Evolutionary conservation across 2,329 filamentous ascomycete genomes (phyloP).

Genomic region (Aspergillus transmontanensis): DNA sequence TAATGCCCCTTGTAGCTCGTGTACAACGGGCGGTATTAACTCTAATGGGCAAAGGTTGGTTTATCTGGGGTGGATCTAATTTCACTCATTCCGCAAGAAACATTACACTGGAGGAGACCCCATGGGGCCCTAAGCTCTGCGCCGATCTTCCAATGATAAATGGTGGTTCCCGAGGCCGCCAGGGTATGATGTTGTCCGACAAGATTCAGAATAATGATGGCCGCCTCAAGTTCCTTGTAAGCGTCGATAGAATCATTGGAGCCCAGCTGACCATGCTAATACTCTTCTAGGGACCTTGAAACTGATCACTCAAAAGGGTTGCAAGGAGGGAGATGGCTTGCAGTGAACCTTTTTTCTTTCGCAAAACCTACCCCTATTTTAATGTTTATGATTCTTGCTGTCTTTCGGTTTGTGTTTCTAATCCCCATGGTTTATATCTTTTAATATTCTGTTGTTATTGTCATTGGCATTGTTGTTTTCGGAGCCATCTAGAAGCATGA

Average conservation of each 20-base stretch:
- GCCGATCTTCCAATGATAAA: slow-evolving; percentile 17
- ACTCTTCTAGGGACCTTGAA: background rate
- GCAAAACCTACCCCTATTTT: no score
- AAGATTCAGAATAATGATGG: slow-evolving; percentile 23
- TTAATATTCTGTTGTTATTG: no score
- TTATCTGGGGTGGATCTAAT: slow-evolving; percentile 23
- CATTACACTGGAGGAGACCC: slow-evolving; percentile 16
- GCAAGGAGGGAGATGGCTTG: no score
- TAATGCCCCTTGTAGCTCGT: background rate
- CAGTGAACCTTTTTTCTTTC: no score
- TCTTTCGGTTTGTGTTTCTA: no score
- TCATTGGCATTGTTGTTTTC: no score
- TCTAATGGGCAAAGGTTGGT: slow-evolving; percentile 16
- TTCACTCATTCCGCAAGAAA: slow-evolving; percentile 21
- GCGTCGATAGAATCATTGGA: background rate
- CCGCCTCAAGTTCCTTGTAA: slow-evolving; percentile 18
- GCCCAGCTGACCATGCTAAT: background rate
- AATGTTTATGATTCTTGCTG: no score
- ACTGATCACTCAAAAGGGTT: no score
- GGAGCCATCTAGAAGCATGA: no score
- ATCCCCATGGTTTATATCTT: no score
- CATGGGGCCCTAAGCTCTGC: slow-evolving; percentile 19
- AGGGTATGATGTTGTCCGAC: slow-evolving; percentile 21
- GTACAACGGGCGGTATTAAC: background rate
- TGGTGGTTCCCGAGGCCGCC: slow-evolving; percentile 18